phyloP scores from a whole-genome alignment of 306 rosid genomes.

The Glycine tomentella region DNA sequence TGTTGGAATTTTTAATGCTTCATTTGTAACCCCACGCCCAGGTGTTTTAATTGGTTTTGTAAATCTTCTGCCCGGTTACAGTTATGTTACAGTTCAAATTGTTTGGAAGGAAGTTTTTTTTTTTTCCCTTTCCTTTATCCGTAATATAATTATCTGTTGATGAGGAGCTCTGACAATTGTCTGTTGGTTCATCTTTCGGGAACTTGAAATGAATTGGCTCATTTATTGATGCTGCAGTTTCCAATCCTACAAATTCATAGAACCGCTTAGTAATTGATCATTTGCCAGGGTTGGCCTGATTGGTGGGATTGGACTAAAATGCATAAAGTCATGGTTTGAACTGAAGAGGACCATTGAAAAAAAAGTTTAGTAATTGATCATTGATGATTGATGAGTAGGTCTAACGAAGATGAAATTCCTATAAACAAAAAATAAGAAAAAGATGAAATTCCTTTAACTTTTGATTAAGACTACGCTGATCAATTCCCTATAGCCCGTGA shows the following conservation, averaged over 20 bases:
- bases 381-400: conserved; percentile 1
- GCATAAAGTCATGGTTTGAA: too few relatives aligned
- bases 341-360: too few relatives aligned
- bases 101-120: neutral
- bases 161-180: neutral
- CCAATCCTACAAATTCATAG: conserved; percentile 16
- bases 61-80: neutral
- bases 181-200: neutral
- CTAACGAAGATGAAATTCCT: neutral
- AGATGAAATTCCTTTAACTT: conserved; percentile 20
- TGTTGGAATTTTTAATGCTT: conserved; percentile 24
- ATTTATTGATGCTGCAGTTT: conserved; percentile 25
- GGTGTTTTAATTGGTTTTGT: conserved; percentile 20
- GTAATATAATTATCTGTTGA: conserved; percentile 24
- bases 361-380: too few relatives aligned
- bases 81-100: neutral
- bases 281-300: neutral
- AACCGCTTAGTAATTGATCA: conserved; percentile 24
- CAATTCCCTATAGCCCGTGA: conserved; percentile 5
- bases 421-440: neutral
- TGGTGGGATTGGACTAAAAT: too few relatives aligned
- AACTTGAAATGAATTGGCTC: conserved; percentile 6
- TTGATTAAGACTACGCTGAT: conserved; percentile 8
- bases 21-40: conserved; percentile 13
- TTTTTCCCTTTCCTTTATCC: neutral